A percentile compares a stretch with the other conserved stretches of the same genome.
phyloP scores from a whole-genome alignment of 1,284 basidiomycete species.

The Phenoliferia sp. region DNA sequence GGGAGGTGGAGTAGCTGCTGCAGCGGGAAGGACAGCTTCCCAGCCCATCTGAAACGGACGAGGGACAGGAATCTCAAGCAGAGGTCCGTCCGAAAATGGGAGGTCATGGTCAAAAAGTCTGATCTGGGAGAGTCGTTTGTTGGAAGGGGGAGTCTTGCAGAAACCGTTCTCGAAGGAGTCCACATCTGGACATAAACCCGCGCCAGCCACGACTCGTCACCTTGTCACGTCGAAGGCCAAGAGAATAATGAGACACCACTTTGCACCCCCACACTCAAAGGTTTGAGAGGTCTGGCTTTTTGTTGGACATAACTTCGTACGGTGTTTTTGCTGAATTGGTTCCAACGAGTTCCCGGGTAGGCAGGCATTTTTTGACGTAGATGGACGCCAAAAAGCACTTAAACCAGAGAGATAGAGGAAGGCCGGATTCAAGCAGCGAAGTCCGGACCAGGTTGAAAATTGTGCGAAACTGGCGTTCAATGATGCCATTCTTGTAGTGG shows the following conservation, averaged over 20 bases:
- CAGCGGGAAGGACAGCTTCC: too few species aligned
- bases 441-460: constrained; percentile 9
- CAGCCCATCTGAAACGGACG: too few species aligned
- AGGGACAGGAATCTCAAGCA: too few species aligned
- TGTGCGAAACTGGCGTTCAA: constrained; percentile 4
- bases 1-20: too few species aligned
- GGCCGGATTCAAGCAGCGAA: neutral
- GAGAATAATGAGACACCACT: neutral
- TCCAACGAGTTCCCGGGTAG: neutral
- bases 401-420: constrained; percentile 12
- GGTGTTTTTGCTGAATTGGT: neutral
- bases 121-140: neutral
- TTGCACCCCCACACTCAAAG: constrained; percentile 5
- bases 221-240: neutral
- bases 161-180: neutral
- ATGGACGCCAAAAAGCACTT: neutral
- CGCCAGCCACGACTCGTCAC: neutral
- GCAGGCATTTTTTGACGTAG: constrained; percentile 1
- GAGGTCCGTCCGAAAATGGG: too few species aligned
- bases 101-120: neutral
- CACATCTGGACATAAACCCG: neutral
- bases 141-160: neutral
- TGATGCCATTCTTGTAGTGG: constrained; percentile 19
- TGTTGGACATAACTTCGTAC: neutral
- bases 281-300: neutral